These are phyloP conservation scores for Lodderomyces metapsilosis DNA, from an alignment of 1,139 yeast genomes.

Conservation along the genomic window DNA sequence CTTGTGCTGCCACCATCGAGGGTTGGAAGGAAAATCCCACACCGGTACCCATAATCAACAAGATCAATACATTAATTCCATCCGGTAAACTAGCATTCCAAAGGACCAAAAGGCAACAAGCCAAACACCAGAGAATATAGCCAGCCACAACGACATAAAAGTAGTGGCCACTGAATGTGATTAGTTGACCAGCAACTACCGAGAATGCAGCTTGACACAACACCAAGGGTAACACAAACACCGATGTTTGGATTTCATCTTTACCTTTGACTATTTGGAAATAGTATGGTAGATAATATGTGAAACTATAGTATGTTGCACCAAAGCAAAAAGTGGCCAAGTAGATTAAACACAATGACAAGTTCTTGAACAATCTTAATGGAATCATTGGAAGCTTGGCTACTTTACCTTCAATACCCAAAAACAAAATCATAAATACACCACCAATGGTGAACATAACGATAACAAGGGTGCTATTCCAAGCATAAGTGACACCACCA, in stretches of 20 bases:
- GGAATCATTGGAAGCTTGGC: slow-evolving; percentile 59
- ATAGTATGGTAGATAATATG: slow-evolving; percentile 50
- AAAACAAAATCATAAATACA: slow-evolving; percentile 34
- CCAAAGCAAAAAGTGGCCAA: slow-evolving; percentile 50
- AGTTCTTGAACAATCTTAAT: slow-evolving; percentile 40
- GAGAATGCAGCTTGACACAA: slow-evolving; percentile 40
- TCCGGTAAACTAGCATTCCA: slow-evolving; percentile 30
- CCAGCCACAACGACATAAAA: slow-evolving; percentile 42
- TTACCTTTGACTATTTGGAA: slow-evolving; percentile 49
- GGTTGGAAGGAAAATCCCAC: slow-evolving; percentile 31
- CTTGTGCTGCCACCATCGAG: slow-evolving; percentile 55
- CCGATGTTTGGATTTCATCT: slow-evolving; percentile 36
- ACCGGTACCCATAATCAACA: slow-evolving; percentile 48
- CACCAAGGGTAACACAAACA: slow-evolving; percentile 43
- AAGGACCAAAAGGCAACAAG: slow-evolving; percentile 35
- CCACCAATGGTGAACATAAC: slow-evolving; percentile 48
- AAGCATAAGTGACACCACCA: slow-evolving; percentile 53
- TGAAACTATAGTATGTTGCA: slow-evolving; percentile 42
- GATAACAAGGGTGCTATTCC: slow-evolving; percentile 53
- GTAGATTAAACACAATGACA: slow-evolving; percentile 41
- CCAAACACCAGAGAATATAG: slow-evolving; percentile 42
- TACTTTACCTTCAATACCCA: slow-evolving; percentile 48
- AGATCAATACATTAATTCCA: slow-evolving; percentile 34
- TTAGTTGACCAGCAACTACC: slow-evolving; percentile 42
- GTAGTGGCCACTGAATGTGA: slow-evolving; percentile 43